Evolutionary conservation across 148 eudicot genomes (phyloP), one percentile per base, ranked within the genome.

Genomic region (Vaccinium myrtillus): DNA sequence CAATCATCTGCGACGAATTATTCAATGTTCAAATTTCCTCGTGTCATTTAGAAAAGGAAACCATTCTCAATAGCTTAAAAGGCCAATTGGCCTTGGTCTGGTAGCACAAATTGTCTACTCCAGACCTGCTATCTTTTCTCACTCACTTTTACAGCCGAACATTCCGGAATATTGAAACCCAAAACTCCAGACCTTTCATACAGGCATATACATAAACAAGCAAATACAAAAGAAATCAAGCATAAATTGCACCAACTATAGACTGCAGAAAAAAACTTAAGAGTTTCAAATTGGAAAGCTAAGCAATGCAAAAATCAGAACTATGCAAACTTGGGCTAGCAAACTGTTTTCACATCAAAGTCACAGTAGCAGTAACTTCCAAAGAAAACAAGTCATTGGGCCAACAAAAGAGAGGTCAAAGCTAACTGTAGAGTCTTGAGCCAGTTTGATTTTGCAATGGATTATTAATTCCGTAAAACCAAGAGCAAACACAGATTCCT

Each of bases 401-500:
- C n/a, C 61, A 67, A 67, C 25, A 65, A 27, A 59, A 27, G 1
- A 83, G 58, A 83, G 58, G 80, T 83, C 74, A 83, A 83, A 75
- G 23, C 71, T 71, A 49, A 19, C 65, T 27, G 69, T 67, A 78
- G 43, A 65, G 81, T 27, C 30, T 27, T 27, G 50, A 50, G 80
- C 78, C 39, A 76, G 39, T 36, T 36, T 36, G 39, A 36, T 36
- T 36, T 36, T 1, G 39, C 39, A 2, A 36, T 36, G 39, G 39
- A 36, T 36, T 36, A 36, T 36, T 2, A 36, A 36, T 36, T 36
- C 3, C 39, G 39, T 36, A 36, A 36, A 36, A 36, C 39, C 39
- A 36, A 2, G 1, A 36, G 39, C 3, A 36, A 36, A 36, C 39
- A 36, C 39, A 36, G 39, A 36, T 36, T 36, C 39, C 30, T 27